Base-by-base conservation (phyloP, 305 asterid genomes). In the Petunia hybrid region DNA sequence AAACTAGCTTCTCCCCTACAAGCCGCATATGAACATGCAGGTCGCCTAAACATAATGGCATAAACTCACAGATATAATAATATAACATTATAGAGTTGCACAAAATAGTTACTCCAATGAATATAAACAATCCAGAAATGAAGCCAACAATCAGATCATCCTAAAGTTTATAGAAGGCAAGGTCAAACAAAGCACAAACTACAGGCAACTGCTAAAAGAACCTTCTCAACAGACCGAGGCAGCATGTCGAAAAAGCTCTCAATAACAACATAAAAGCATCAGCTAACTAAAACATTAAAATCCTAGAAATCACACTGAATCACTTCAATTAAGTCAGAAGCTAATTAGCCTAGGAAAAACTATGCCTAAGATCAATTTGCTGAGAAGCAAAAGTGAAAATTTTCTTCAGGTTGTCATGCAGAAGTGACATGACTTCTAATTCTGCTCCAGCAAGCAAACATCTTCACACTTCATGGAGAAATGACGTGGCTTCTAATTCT, bases 401-500 rank as follows among this genome's bases (percentile, higher is more conserved):
- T 16, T 43, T 14, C 59, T 45, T 45, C 41, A 22, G 76, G 76
- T 65, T 51, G 81, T 84, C 86, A 89, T 12, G 87, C 83, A 76
- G 88, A 85, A 48, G 86, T 82, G 86, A 82, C 60, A 60, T 81
- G 79, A 41, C 77, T 70, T 70, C 42, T 22, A 41, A 13, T 51
- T 51, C 57, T 51, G 57, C 57, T 51, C 57, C 12, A 51, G 57
- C 57, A 51, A 1, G 12, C 4, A 51, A 10, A 5, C 57, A 70
- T 22, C 31, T 22, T 22, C 31, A 22, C 31, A 55, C 79, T 53
- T 80, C 85, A 85, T 4, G 85, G 81, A 45, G 86, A 83, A 64
- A 83, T 77, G 57, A 85, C 83, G 46, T 80, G 87, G 56, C 76
- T 89, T 71, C 94, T 90, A 83, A 91, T 85, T 81, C 98, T 91